Conservation (phyloP, 106 monocot species). For the Xerophyta viscosa region DNA sequence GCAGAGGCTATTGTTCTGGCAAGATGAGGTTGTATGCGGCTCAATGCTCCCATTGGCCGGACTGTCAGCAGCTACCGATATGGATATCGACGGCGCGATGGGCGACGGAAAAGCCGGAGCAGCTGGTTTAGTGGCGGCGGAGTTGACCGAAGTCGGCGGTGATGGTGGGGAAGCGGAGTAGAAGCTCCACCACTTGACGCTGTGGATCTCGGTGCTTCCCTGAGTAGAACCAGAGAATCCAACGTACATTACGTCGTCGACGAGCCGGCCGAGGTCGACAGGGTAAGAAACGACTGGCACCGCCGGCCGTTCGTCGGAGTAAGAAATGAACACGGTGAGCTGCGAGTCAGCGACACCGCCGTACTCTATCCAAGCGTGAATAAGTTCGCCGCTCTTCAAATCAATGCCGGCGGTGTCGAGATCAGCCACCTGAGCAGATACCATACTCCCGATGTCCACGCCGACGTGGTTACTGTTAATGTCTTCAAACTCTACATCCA, state of each 20-base stretch:
- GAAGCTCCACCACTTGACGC: constrained; percentile 93
- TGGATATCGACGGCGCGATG: constrained; percentile 9
- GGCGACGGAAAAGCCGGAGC: not conserved
- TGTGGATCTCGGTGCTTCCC: constrained; percentile 92
- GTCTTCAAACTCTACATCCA: constrained; percentile 80
- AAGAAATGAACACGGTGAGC: constrained; percentile 70
- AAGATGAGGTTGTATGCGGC: constrained; percentile 17
- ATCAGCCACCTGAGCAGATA: constrained; percentile 64
- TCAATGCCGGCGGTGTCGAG: constrained; percentile 50
- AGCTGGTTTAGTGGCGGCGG: not conserved
- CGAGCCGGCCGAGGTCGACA: constrained; percentile 43
- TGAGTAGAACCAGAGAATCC: constrained; percentile 95
- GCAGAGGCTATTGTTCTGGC: constrained; percentile 44
- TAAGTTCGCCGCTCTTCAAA: constrained; percentile 59
- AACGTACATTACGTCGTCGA: constrained; percentile 56
- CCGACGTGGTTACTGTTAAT: constrained; percentile 92
- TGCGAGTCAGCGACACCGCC: constrained; percentile 5
- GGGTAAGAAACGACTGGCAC: constrained; percentile 43
- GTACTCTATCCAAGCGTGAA: constrained; percentile 85
- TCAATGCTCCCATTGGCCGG: constrained; percentile 14
- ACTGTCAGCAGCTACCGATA: constrained; percentile 32
- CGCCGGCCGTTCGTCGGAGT: constrained; percentile 45
- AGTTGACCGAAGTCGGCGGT: not conserved
- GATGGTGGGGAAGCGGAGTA: constrained; percentile 22
- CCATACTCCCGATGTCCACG: constrained; percentile 62